Conservation (phyloP, 1,284 basidiomycete genomes). For the Nidula niveotomentosa region DNA sequence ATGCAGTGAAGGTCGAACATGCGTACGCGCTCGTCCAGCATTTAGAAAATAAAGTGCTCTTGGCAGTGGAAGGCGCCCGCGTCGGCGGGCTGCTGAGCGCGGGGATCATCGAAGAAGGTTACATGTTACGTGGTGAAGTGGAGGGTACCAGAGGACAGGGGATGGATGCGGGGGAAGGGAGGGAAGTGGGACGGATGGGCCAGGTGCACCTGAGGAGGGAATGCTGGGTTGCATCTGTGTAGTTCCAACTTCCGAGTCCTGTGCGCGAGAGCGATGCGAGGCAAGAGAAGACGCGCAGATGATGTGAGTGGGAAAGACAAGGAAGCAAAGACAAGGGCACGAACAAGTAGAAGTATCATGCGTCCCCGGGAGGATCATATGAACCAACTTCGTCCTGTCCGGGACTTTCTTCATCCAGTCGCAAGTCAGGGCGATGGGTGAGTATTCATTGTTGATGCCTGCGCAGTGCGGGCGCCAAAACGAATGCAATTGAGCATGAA, state of each 20-base stretch:
- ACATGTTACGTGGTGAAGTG: too few species aligned
- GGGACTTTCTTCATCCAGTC: conserved; percentile 43
- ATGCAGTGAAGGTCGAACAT: conserved; percentile 43
- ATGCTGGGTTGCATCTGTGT: conserved; percentile 36
- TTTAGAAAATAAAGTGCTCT: conserved; percentile 39
- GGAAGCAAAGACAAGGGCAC: too few species aligned
- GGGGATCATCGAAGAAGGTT: too few species aligned
- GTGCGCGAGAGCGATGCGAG: too few species aligned
- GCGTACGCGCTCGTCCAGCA: conserved; percentile 42
- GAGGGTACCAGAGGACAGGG: too few species aligned
- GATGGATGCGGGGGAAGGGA: not conserved
- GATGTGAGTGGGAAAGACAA: too few species aligned
- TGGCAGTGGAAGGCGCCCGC: conserved; percentile 38
- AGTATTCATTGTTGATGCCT: conserved; percentile 38
- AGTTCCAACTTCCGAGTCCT: too few species aligned
- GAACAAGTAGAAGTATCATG: conserved; percentile 45
- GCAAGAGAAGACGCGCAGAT: too few species aligned
- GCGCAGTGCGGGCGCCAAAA: conserved; percentile 55
- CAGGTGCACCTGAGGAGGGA: conserved; percentile 40
- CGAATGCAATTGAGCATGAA: too few species aligned
- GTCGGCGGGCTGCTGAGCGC: conserved; percentile 9
- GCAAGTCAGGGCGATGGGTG: too few species aligned
- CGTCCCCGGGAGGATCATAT: conserved; percentile 46
- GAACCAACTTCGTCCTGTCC: conserved; percentile 36
- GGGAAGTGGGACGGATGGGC: conserved; percentile 26